Conservation (phyloP, 352 stramenopile species). For the Peronospora farinosa region DNA sequence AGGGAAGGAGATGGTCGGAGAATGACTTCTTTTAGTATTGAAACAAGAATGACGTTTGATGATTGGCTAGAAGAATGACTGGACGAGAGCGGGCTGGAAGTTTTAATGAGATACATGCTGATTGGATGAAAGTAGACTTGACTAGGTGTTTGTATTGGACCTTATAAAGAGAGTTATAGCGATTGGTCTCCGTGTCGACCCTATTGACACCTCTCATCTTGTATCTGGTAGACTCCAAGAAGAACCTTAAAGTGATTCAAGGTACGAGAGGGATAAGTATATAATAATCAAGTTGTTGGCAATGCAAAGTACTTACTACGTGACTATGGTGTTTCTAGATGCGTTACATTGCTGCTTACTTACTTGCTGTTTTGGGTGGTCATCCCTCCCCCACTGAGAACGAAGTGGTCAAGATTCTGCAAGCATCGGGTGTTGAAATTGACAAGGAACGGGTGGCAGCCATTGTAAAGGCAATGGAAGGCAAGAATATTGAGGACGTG, state of each 20-base stretch:
- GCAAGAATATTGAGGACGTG: conserved; percentile 79
- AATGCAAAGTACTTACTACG: too few relatives aligned
- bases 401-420: conserved; percentile 90
- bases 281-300: too few relatives aligned
- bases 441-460: conserved; percentile 65
- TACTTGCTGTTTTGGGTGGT: conserved; percentile 92
- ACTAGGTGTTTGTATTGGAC: conserved; percentile 32
- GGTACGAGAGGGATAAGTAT: too few relatives aligned
- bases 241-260: conserved; percentile 91
- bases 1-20: conserved; percentile 30
- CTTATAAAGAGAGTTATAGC: conserved; percentile 44
- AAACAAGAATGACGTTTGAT: background rate
- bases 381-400: conserved; percentile 83
- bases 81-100: conserved; percentile 11
- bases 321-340: too few relatives aligned
- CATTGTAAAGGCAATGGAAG: conserved; percentile 74
- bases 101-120: background rate
- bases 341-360: conserved; percentile 95
- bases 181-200: conserved; percentile 39
- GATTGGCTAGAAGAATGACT: conserved; percentile 41
- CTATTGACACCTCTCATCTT: conserved; percentile 65
- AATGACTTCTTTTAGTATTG: conserved; percentile 16
- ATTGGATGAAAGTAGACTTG: conserved; percentile 32
- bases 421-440: conserved; percentile 85
- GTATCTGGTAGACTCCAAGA: conserved; percentile 85